Percentiles rank a stretch among this genome's conserved stretches.
Conservation (phyloP, 2,329 filamentous ascomycete species). For the Fusarium dimerum region DNA sequence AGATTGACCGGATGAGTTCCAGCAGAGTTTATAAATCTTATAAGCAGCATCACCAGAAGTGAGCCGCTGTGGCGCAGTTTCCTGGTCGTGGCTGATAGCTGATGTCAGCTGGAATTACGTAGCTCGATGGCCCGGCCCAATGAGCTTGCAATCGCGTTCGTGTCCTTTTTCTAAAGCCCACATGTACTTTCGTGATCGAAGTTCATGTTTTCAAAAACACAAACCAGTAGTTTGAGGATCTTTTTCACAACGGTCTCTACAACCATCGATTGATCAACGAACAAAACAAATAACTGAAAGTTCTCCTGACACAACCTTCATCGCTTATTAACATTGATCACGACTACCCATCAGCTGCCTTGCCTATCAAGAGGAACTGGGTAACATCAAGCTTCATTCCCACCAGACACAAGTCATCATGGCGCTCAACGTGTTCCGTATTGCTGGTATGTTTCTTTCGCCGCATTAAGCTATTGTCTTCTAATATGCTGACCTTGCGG, state of each 20-base stretch:
- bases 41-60: no score
- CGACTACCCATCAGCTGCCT: slow-evolving; percentile 11
- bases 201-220: slow-evolving; percentile 27
- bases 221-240: slow-evolving; percentile 8
- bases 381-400: slow-evolving; percentile 7
- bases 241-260: slow-evolving; percentile 8
- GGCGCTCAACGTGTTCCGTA: slow-evolving; percentile 59
- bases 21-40: no score
- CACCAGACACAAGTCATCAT: slow-evolving; percentile 33
- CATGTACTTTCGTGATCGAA: slow-evolving; percentile 29
- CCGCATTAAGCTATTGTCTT: neutral
- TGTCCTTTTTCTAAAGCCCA: slow-evolving; percentile 37
- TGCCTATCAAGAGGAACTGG: slow-evolving; percentile 1
- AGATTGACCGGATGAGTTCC: no score
- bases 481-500: slow-evolving; percentile 22
- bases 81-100: no score
- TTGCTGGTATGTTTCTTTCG: slow-evolving; percentile 48
- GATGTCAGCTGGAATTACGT: slow-evolving; percentile 9
- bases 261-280: no score
- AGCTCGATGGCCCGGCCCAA: slow-evolving; percentile 28
- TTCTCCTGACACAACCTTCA: no score
- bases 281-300: no score
- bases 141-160: slow-evolving; percentile 33
- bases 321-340: no score
- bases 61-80: no score